Evolutionary conservation across 164 flowering plant species (phyloP), one percentile per base, ranked within the genome.

Genomic region (Berberis vulgaris): DNA sequence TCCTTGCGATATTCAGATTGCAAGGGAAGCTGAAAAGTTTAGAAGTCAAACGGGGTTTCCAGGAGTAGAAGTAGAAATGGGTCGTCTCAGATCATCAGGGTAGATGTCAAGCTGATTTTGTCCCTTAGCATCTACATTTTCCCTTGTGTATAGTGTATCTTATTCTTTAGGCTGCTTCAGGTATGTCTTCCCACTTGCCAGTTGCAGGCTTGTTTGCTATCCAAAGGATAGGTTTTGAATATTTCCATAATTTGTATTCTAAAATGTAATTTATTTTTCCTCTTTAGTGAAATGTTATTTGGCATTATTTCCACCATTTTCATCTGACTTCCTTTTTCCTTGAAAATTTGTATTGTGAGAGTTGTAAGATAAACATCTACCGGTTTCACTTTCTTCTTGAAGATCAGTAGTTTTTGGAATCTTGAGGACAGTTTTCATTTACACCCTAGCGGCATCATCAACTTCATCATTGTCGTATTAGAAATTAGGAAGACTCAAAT

Each of bases 21-120:
- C 85, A 45, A 80, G 91, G 69, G 97, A 89, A 79, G 86, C 82
- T 6, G 97, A 91, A 65, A 95, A 86, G 73, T 80, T 76, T 47
- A 74, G 79, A 12, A 72, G 54, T 70, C n/a, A 13, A 4, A 69
- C 73, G 41, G 84, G 74, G 47, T 57, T 58, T 6, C 72, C 67
- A 54, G 57, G 62, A 57, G 70, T 59, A 73, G 82, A 82, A 72
- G 72, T 80, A 64, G 93, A 85, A 75, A 82, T 86, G 91, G 83
- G 75, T 68, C 71, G 67, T 84, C 38, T 49, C 56, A 6, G 69
- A 69, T 6, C 72, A 71, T 59, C 71, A n/a, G 62, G 57, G 59
- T 67, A 65, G 63, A 69, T 60, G 41, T 59, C 42, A 59, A 65
- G 49, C 67, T 72, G 71, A 72, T 45, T 59, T 47, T 53, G 54